Conservation (phyloP, 1,284 basidiomycete genomes). For the Leucoagaricus sp. region DNA sequence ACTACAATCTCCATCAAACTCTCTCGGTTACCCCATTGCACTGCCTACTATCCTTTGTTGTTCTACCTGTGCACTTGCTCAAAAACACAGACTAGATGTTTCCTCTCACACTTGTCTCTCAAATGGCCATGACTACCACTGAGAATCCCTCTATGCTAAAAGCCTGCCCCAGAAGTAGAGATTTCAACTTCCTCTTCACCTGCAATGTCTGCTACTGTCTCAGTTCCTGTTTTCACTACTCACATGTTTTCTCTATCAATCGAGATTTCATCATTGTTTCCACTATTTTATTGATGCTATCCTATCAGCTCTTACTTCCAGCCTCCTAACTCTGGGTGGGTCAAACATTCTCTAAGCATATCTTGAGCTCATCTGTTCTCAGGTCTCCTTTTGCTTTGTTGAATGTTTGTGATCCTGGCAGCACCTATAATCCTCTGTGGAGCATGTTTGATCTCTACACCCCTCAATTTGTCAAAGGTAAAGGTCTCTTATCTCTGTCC, state of each 20-base stretch:
- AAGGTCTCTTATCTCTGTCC: no score
- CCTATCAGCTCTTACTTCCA: constrained; percentile 57
- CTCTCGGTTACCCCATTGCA: constrained; percentile 7
- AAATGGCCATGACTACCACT: constrained; percentile 10
- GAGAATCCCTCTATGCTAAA: not conserved
- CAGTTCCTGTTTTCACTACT: constrained; percentile 21
- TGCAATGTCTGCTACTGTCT: not conserved
- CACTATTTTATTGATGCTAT: constrained; percentile 66
- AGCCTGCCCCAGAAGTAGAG: not conserved
- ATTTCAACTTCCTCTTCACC: not conserved
- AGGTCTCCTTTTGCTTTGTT: constrained; percentile 39
- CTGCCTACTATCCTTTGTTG: constrained; percentile 4
- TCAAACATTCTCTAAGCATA: constrained; percentile 21
- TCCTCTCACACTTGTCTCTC: not conserved
- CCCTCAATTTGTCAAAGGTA: constrained; percentile 75
- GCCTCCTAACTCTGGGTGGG: constrained; percentile 25
- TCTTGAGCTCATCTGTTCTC: not conserved
- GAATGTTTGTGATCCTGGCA: constrained; percentile 41
- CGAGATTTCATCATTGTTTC: constrained; percentile 46
- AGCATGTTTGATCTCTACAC: constrained; percentile 69
- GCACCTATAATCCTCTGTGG: constrained; percentile 58
- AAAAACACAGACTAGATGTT: constrained; percentile 8
- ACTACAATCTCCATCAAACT: constrained; percentile 2
- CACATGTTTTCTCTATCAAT: constrained; percentile 53
- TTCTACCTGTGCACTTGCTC: constrained; percentile 2